Base-by-base conservation (phyloP, 495 filamentous ascomycete species). In the Hamigera avellanea region DNA sequence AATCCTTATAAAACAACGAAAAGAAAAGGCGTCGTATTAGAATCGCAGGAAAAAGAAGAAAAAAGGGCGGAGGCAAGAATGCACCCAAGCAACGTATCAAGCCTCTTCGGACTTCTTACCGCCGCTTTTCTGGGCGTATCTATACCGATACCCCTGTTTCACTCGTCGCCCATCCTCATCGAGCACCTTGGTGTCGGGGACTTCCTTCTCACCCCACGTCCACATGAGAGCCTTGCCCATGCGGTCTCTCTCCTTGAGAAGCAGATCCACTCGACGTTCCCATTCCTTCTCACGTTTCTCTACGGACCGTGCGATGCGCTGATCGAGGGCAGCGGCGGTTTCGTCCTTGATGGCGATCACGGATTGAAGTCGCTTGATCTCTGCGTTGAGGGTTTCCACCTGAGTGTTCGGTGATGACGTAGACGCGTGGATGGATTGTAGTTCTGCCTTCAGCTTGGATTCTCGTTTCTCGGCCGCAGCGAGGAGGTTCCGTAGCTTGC, bases 171-270 rank as follows among this genome's bases (percentile, higher is more conserved):
- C 38, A 35, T 5, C 38, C 31, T 6, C 23, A 14, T 28, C n/a
- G 2, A 42, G 53, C 26, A 54, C 56, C 41, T 61, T 57, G 10
- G 37, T 28, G 10, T 53, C 48, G 8, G 57, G 62, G 38, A 64
- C 29, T 26, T 73, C 69, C 37, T 72, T 67, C 45, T 67, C 65
- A 1, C 67, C 67, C 67, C 67, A 70, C 2, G 39, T 47, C 57
- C 51, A 57, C 56, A 73, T 52, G 36, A 73, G 52, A 10, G 60
- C 67, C 36, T 62, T 69, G 10, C 62, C 66, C 63, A 74, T 64
- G 29, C 61, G 66, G 19, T 69, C 70, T 25, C 71, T 57, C 37
- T 80, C 75, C 41, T 65, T 64, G 30, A 80, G 72, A 6, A 74
- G 44, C 6, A 76, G 41, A 32, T 73, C 61, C 8, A 68, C 50